A percentile compares a stretch with the other conserved stretches of the same genome.
These are phyloP conservation scores for Kwoniella dejecticola DNA, from an alignment of 768 basidiomycete species.

Conservation along the genomic window DNA sequence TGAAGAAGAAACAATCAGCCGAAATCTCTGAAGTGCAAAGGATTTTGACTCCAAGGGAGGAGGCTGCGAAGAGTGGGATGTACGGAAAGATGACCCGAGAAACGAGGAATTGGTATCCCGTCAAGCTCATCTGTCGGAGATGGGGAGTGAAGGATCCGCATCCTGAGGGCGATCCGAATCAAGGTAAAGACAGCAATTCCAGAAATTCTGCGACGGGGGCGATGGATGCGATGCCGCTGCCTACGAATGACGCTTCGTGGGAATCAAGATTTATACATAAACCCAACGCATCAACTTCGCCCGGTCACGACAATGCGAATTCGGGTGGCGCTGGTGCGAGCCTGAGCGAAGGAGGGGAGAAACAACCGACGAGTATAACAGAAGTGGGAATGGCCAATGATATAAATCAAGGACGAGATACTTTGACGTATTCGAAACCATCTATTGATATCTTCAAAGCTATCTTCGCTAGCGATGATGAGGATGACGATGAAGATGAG, in stretches of 20 bases:
- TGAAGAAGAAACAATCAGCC: slow-evolving; percentile 40
- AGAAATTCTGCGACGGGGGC: neutral
- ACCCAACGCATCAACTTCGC: neutral
- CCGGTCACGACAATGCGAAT: no score
- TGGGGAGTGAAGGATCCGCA: slow-evolving; percentile 90
- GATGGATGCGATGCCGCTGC: slow-evolving; percentile 28
- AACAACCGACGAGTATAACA: slow-evolving; percentile 58
- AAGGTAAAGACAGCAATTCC: neutral
- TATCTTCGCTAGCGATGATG: slow-evolving; percentile 93
- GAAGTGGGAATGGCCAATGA: slow-evolving; percentile 92
- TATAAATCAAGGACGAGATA: slow-evolving; percentile 82
- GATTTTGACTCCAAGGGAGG: slow-evolving; percentile 66
- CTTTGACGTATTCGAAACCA: slow-evolving; percentile 82
- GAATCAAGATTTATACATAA: slow-evolving; percentile 49
- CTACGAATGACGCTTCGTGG: slow-evolving; percentile 48
- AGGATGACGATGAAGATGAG: slow-evolving; percentile 75
- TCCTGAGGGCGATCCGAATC: slow-evolving; percentile 58
- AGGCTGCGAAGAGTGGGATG: slow-evolving; percentile 85
- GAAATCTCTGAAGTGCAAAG: slow-evolving; percentile 61
- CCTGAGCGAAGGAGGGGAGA: slow-evolving; percentile 11
- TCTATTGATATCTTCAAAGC: slow-evolving; percentile 94
- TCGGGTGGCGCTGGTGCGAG: no score
- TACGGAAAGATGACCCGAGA: slow-evolving; percentile 85
- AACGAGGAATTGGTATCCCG: slow-evolving; percentile 73
- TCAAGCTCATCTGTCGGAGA: slow-evolving; percentile 83